Conservation (phyloP, 1,284 basidiomycete species). For the Trichosporon sp. region DNA sequence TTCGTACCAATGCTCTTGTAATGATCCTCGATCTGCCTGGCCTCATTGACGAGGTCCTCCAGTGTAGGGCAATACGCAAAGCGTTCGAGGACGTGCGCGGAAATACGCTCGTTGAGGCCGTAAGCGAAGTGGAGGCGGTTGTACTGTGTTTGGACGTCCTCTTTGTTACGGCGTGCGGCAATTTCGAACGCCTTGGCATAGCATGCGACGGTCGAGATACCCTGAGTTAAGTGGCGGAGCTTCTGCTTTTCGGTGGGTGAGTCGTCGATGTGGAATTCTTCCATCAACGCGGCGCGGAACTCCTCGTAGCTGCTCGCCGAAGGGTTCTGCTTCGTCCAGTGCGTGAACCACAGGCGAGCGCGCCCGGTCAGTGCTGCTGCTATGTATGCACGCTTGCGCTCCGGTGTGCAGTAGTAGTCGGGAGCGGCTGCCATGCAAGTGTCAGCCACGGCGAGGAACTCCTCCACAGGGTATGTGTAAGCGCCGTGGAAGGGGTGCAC, state of each 20-base stretch:
- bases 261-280: not conserved
- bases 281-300: not conserved
- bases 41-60: not conserved
- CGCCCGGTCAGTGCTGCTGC: not conserved
- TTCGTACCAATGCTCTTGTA: not conserved
- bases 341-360: not conserved
- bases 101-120: not conserved
- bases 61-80: not conserved
- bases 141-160: not conserved
- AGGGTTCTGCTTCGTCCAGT: not conserved
- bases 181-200: not conserved
- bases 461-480: not conserved
- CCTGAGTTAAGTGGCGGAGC: not conserved
- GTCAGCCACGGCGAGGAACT: not conserved
- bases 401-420: not conserved
- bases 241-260: not conserved
- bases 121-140: not conserved
- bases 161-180: not conserved
- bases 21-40: not conserved
- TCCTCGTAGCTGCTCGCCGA: not conserved
- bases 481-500: not conserved
- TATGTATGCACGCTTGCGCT: not conserved
- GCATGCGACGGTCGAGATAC: not conserved
- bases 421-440: not conserved
- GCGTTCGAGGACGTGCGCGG: not conserved